Evolutionary conservation across 495 filamentous ascomycete species (phyloP).

Genomic region (Talaromyces nanjingensis): DNA sequence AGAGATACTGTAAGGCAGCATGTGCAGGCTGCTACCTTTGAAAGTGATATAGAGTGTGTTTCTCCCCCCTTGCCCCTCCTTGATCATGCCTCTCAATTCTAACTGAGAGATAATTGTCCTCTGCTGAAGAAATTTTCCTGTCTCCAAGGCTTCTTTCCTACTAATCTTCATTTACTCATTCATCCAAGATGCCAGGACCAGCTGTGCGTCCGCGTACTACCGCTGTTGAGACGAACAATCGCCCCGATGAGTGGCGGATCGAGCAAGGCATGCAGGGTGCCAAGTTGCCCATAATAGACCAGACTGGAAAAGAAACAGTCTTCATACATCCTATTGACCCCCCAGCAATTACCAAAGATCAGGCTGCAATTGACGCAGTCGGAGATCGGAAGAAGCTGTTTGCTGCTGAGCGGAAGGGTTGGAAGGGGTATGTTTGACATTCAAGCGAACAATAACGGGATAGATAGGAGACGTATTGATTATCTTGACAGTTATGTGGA

Average conservation of each 20-base stretch:
- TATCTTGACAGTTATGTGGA: slow-evolving; percentile 45
- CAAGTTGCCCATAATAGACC: slow-evolving; percentile 41
- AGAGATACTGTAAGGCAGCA: not conserved
- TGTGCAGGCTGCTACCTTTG: not conserved
- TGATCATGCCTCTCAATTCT: not conserved
- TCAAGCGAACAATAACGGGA: not conserved
- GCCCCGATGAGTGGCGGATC: slow-evolving; percentile 46
- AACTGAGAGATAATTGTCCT: no score
- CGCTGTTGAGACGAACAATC: slow-evolving; percentile 21
- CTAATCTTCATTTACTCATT: slow-evolving; percentile 7
- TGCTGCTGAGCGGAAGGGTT: slow-evolving; percentile 24
- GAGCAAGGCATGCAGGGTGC: slow-evolving; percentile 43
- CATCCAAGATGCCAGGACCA: not conserved
- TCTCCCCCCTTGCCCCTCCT: not conserved
- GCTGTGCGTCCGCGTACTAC: not conserved
- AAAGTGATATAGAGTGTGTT: not conserved
- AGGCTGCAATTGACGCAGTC: slow-evolving; percentile 24
- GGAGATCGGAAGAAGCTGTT: slow-evolving; percentile 31
- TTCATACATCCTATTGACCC: slow-evolving; percentile 16
- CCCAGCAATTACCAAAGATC: slow-evolving; percentile 23
- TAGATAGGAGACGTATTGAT: not conserved
- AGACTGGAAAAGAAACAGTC: slow-evolving; percentile 24
- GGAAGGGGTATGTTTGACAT: slow-evolving; percentile 23
- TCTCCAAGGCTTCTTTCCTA: not conserved
- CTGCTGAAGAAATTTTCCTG: not conserved